Percentiles rank a stretch among this genome's conserved stretches.
These are phyloP conservation scores for Corylus americana DNA, from an alignment of 306 rosid species.

Conservation along the genomic window DNA sequence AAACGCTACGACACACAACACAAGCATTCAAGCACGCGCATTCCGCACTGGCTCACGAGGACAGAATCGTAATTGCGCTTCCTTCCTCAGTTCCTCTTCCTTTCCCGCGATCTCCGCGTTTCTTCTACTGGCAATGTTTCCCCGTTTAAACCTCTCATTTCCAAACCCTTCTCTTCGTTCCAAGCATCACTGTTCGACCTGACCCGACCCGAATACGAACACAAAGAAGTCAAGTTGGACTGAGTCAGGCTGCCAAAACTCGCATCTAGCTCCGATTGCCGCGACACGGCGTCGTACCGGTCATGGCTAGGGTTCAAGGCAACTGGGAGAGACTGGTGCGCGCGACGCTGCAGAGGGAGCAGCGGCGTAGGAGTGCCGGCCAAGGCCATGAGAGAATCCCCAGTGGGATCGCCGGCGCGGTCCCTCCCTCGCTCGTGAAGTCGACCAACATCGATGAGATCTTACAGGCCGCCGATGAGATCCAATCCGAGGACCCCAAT, in stretches of 20 bases:
- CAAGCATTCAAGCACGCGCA: not conserved
- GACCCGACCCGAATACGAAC: constrained; percentile 10
- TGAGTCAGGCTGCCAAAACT: constrained; percentile 12
- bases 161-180: constrained; percentile 11
- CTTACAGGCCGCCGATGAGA: constrained; percentile 87
- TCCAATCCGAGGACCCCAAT: constrained; percentile 74
- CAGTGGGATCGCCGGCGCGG: constrained; percentile 78
- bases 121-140: not conserved
- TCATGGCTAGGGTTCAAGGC: constrained; percentile 73
- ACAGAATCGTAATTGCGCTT: not conserved
- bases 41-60: too few relatives aligned
- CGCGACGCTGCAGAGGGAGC: constrained; percentile 72
- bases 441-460: constrained; percentile 74
- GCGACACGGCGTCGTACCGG: constrained; percentile 30
- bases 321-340: constrained; percentile 89
- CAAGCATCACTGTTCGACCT: constrained; percentile 13
- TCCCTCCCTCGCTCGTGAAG: constrained; percentile 74
- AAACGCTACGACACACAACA: not conserved
- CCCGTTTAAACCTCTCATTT: constrained; percentile 7
- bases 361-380: constrained; percentile 58
- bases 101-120: not conserved
- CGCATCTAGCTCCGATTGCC: not conserved
- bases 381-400: constrained; percentile 59
- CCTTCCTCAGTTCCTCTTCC: not conserved
- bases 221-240: not conserved